Base-by-base conservation (phyloP, 495 filamentous ascomycete species). In the Aspergillus kassunensis region DNA sequence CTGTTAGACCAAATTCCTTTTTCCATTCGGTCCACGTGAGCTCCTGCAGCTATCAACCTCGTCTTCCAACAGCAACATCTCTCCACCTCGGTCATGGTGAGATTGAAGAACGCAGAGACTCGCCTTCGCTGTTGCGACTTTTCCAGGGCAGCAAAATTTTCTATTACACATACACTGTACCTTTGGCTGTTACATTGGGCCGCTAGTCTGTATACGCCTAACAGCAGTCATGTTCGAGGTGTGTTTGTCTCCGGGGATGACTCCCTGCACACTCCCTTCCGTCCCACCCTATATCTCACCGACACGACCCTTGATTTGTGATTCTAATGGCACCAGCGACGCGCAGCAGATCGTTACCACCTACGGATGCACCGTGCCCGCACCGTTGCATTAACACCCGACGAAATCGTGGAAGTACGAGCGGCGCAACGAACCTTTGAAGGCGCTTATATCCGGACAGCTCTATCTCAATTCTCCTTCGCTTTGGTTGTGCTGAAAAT, bases 391-490 rank as follows among this genome's bases (percentile, higher is more conserved):
- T 79, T 96, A 40, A 93, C 90, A 5, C 73, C 81, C 13, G 73
- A 83, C 55, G 93, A 98, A 64, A 81, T 98, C 10, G 88, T 96
- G 46, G 92, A 97, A 65, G 87, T 97, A 59, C 89, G 92, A 51
- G 92, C 92, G 0, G 87, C 91, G 4, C 93, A 98, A 67, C 81
- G 93, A 15, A 98, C 93, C 13, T 98, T 97, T 58, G 93, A 97
- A 74, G 93, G 93, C 1, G 95, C 93, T 27, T 98, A 98, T 71
- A 83, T 96, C 54, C 90, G 93, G 44, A 98, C 93, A 0, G 89
- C 92, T 0, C 83, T 97, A 27, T 86, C 85, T 3, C 91, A 97
- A 67, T 97, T 97, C 79, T 89, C 85, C 44, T 97, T 98, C 63
- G 83, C 92, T 36, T 84, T 98, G 15, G 83, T 98, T 52, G 87